Evolutionary conservation across 108 stramenopile species (phyloP).

Genomic region (Skeletonema marinoi): DNA sequence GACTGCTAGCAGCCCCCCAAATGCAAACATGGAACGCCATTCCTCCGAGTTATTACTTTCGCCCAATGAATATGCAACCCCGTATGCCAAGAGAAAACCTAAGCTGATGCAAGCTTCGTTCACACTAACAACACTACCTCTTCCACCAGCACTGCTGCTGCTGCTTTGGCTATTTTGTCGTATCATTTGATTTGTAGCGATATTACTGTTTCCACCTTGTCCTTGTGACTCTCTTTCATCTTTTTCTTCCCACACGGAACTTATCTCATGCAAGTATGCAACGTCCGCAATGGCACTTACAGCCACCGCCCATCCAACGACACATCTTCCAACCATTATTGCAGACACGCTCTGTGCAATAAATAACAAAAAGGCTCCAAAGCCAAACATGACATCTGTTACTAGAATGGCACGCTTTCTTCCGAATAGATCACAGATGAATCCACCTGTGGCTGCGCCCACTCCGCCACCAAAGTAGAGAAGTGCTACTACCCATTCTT

Average conservation of each 20-base stretch:
- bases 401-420: conserved; percentile 55
- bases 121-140: conserved; percentile 74
- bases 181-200: neutral
- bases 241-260: conserved; percentile 44
- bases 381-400: conserved; percentile 66
- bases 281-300: conserved; percentile 79
- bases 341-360: conserved; percentile 24
- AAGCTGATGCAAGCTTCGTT: conserved; percentile 80
- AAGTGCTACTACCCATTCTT: conserved; percentile 65
- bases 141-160: conserved; percentile 22
- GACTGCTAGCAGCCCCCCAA: conserved; percentile 57
- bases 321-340: conserved; percentile 58
- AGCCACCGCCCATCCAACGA: conserved; percentile 73
- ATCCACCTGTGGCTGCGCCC: conserved; percentile 70
- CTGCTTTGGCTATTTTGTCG: neutral
- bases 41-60: conserved; percentile 17
- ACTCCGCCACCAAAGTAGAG: conserved; percentile 71
- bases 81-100: conserved; percentile 73
- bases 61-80: conserved; percentile 43
- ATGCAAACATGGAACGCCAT: conserved; percentile 69
- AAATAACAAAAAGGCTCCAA: conserved; percentile 61
- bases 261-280: conserved; percentile 68
- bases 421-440: conserved; percentile 66
- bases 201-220: neutral
- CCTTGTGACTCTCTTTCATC: neutral